Evolutionary conservation across 2,329 filamentous ascomycete genomes (phyloP), one percentile per base, ranked within the genome.

Genomic region (Pseudogymnoascus sp.): DNA sequence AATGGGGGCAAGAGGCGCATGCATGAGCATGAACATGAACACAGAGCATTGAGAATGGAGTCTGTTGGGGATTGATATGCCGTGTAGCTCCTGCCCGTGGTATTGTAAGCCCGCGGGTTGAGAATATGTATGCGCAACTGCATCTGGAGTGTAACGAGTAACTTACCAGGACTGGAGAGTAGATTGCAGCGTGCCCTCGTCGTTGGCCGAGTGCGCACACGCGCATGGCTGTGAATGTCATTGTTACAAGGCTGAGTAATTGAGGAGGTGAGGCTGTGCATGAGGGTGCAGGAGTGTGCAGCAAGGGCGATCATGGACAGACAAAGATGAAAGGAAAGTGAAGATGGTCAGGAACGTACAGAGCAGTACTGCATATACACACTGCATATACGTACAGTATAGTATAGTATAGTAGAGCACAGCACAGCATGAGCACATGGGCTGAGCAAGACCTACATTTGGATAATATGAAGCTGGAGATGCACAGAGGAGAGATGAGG

Each of bases 371-470:
- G 19, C 19, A 19, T 19, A 19, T 7, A 33, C 1, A 9, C 11
- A 28, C n/a, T n/a, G 23, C 23, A 14, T n/a, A 49, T 49, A 11
- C 14, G 9, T 12, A 28, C 12, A 19, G 12, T n/a, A 25, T 6
- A 42, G 39, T 23, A 42, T n/a, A 42, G 5, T 4, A 30, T 16
- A 14, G 22, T 8, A 45, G 4, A 25, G 7, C 2, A 25, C 11
- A 22, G 11, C 22, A 52, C 25, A 28, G 25, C 14, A 52, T 30
- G 45, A 52, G n/a, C 25, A 52, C 25, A 52, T 30, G 25, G 45
- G 45, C 45, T 52, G 45, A 52, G 25, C 11, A 52, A 30, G 45
- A 30, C 45, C 45, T 52, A 52, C 45, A 52, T 52, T 52, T 30
- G 45, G 45, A 52, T 30, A 52, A 52, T 7, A 52, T 52, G 45